phyloP scores from a whole-genome alignment of 2,329 filamentous ascomycete species.

The Bipolaris cookei region DNA sequence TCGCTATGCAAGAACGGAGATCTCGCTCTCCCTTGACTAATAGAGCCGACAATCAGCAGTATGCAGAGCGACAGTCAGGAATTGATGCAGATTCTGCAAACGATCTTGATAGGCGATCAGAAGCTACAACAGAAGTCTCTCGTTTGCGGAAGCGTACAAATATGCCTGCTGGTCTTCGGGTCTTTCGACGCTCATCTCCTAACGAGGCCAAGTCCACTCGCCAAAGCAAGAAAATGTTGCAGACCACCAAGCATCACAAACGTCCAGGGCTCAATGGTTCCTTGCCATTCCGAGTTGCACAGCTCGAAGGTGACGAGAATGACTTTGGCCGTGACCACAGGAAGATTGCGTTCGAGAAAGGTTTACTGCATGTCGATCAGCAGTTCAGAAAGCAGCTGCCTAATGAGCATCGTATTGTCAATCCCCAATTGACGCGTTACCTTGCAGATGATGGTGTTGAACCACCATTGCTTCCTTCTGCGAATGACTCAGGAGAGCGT shows the following conservation, averaged over 20 bases:
- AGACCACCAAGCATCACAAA: not conserved
- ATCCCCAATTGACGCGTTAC: constrained; percentile 43
- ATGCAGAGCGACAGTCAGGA: not conserved
- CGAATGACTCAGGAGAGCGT: constrained; percentile 24
- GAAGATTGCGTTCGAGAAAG: constrained; percentile 48
- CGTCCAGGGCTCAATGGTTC: constrained; percentile 5
- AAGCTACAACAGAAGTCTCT: not conserved
- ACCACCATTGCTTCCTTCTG: constrained; percentile 29
- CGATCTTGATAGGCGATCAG: not conserved
- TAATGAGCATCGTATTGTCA: constrained; percentile 22
- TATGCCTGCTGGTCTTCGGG: constrained; percentile 12
- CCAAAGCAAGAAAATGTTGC: not conserved
- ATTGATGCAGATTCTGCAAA: constrained; percentile 1
- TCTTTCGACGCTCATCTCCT: constrained; percentile 18
- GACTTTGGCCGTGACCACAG: constrained; percentile 46
- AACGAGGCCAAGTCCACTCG: constrained; percentile 4
- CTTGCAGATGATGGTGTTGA: constrained; percentile 39
- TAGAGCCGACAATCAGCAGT: constrained; percentile 29
- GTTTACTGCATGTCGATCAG: constrained; percentile 39
- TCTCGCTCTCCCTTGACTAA: constrained; percentile 26
- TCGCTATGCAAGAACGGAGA: not conserved
- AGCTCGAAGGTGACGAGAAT: constrained; percentile 53
- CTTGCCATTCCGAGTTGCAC: constrained; percentile 43
- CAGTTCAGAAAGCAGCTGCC: constrained; percentile 25
- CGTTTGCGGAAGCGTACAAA: constrained; percentile 3